Base-by-base conservation (phyloP, 768 basidiomycete genomes). In the Pisolithus sp. region DNA sequence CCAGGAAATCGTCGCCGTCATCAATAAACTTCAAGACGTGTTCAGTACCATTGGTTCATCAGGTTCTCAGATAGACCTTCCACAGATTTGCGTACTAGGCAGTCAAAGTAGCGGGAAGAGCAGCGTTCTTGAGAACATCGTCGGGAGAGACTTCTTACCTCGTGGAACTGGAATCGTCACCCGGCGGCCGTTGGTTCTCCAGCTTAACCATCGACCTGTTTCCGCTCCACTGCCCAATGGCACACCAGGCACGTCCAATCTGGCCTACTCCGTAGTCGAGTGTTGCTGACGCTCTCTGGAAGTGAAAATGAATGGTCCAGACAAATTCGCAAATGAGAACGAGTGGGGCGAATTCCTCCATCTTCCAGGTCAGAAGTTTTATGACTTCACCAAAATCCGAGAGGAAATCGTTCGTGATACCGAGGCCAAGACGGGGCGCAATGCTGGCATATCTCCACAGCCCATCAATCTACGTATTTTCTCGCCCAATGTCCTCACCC, bases 281-380 rank as follows among this genome's bases (percentile, higher is more conserved):
- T 54, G 53, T 34, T 49, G 30, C 36, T 49, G 10, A 38, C 15
- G 17, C 20, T 34, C 15, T 23, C 43, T 48, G 30, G 30, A 60
- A 58, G 63, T 65, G 54, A 61, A 62, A 59, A 53, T 64, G 73
- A 75, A 70, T 53, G 74, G 75, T 10, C 65, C 70, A 28, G 89
- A 89, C 72, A 83, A 86, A 55, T 75, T 80, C 26, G 90, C 87
- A 69, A 98, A 98, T 67, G 76, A 83, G 50, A 84, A 96, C 60
- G 96, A 98, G 70, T 99, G 96, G 96, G 96, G 95, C 60, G 96
- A 99, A 71, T 99, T 99, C 78, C 76, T 97, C 28, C 93, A 93
- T 62, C 79, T 97, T 37, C 96, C 95, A 0, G 89, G 89, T 53
- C 89, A 98, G 74, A 99, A 98, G 72, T 94, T 98, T 72, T 91